These are phyloP conservation scores for Solanum clarkiae DNA, from an alignment of 257 asterid species.

Conservation along the genomic window DNA sequence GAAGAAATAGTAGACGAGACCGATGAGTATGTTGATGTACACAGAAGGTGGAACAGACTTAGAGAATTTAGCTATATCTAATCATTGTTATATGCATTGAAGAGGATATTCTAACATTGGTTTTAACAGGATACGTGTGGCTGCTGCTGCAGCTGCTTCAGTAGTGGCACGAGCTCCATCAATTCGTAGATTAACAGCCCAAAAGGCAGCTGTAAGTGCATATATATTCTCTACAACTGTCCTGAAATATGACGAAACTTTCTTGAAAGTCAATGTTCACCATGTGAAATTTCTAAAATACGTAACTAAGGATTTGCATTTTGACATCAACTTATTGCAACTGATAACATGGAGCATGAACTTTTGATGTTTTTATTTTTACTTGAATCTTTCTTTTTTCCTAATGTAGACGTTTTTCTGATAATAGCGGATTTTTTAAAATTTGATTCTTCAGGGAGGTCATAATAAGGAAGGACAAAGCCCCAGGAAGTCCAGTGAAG, in stretches of 20 bases:
- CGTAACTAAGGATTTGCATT: not conserved
- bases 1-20: conserved; percentile 97
- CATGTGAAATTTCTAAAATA: not conserved
- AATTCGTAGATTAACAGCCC: conserved; percentile 41
- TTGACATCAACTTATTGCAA: not conserved
- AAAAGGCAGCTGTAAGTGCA: conserved; percentile 58
- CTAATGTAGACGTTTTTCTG: not conserved
- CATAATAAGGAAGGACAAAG: conserved; percentile 37
- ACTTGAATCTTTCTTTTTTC: not conserved
- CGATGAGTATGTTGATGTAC: conserved; percentile 86
- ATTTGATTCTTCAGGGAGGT: conserved; percentile 36
- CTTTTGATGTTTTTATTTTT: not conserved
- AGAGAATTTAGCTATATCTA: not conserved
- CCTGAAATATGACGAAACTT: not conserved
- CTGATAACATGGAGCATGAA: not conserved
- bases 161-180: conserved; percentile 82
- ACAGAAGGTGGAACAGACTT: conserved; percentile 40
- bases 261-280: not conserved
- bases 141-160: conserved; percentile 92
- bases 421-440: not conserved
- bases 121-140: conserved; percentile 73
- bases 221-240: not conserved
- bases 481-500: conserved; percentile 36
- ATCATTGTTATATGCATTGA: not conserved
- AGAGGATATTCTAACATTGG: not conserved